phyloP scores from a whole-genome alignment of 495 filamentous ascomycete species.

The Corynascus novoguineensis region DNA sequence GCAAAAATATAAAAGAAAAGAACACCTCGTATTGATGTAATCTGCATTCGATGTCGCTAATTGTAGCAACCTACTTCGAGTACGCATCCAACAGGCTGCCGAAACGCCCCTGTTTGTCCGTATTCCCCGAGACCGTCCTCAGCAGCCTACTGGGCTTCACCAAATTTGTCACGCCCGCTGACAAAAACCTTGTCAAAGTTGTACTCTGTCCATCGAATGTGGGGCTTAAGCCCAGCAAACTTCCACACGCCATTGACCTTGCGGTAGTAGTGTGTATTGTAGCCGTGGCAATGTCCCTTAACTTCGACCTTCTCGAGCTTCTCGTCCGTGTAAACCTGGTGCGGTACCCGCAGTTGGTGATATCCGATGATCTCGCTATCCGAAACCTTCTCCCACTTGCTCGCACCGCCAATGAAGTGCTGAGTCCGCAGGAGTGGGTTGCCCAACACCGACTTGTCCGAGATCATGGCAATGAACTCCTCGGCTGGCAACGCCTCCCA shows the following conservation, averaged over 20 bases:
- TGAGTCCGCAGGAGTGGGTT: slow-evolving; percentile 67
- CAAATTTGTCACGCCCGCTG: slow-evolving; percentile 41
- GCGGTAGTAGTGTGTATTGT: slow-evolving; percentile 65
- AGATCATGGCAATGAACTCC: slow-evolving; percentile 66
- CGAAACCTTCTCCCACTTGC: slow-evolving; percentile 62
- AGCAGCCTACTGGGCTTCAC: slow-evolving; percentile 17
- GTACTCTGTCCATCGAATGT: slow-evolving; percentile 68
- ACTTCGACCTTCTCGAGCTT: slow-evolving; percentile 45
- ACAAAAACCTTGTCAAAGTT: slow-evolving; percentile 54
- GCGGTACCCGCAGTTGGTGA: slow-evolving; percentile 74
- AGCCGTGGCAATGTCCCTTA: slow-evolving; percentile 66
- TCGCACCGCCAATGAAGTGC: slow-evolving; percentile 67
- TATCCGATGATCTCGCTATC: slow-evolving; percentile 64
- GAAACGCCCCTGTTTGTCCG: neutral
- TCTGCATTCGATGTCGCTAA: no score
- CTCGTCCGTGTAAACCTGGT: slow-evolving; percentile 56
- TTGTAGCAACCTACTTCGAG: no score
- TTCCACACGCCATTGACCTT: slow-evolving; percentile 78
- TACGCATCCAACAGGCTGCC: neutral
- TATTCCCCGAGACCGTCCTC: no score
- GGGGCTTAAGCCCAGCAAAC: slow-evolving; percentile 67
- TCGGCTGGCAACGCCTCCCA: slow-evolving; percentile 70
- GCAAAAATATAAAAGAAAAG: no score
- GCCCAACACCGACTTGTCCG: slow-evolving; percentile 60
- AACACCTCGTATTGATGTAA: no score